Evolutionary conservation across 23 red algal species (phyloP), one percentile per base, ranked within the genome.

Genomic region (Gracilaria domingensis): DNA sequence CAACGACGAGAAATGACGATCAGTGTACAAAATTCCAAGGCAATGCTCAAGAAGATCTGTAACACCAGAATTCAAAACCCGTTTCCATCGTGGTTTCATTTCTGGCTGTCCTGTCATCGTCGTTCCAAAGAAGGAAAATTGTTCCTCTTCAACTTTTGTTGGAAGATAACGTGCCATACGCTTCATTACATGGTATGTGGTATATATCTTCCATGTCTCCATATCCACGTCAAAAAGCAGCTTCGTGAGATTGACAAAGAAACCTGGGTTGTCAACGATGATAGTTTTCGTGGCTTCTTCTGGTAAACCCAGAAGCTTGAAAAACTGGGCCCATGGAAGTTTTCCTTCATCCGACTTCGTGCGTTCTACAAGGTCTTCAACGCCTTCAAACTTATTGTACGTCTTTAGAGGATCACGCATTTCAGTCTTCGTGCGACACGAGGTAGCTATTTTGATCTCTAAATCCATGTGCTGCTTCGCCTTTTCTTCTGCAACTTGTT

Each of bases 401-500:
- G 93, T 95, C 48, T 77, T 83, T 4, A 76, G 36, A 26, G 85
- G 84, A 79, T 95, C 93, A 32, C 95, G 83, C 33, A 74, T 85
- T 65, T 98, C 96, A 40, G 90, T 94, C 39, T 91, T 83, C 11
- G 96, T 90, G 29, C 75, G 45, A 18, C 84, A 94, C 6, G 82
- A 80, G 21, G 88, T 81, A 16, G 96, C 96, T 40, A 98, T 71
- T 13, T 37, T 70, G 20, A 89, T 95, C 71, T 98, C 96, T 9
- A 95, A 73, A 49, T 79, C 33, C 88, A 98, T 90, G 30, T 95
- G 74, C 36, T 88, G 50, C 23, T 81, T 13, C 16, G 92, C 92
- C 8, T 80, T 71, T 38, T 71, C 34, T 11, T 64, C 56, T 44
- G 88, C 65, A 28, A 51, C 45, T 1, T 85, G 56, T 12, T 80